phyloP scores from a whole-genome alignment of 2,329 filamentous ascomycete genomes.

The Pseudonectria buxi region DNA sequence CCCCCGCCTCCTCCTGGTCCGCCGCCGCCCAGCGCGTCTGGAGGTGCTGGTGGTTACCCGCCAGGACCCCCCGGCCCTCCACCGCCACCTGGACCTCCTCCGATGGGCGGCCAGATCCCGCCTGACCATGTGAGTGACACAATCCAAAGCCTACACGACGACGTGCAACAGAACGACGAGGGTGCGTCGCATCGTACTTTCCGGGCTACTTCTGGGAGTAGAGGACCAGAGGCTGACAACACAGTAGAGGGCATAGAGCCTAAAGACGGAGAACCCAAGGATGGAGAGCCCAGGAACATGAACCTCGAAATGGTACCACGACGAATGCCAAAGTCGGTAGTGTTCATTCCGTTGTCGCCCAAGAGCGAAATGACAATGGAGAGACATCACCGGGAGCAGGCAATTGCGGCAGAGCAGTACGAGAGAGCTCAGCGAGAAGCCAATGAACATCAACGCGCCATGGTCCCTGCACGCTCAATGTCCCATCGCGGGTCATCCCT shows the following conservation, averaged over 20 bases:
- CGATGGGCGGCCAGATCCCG: conserved; percentile 25
- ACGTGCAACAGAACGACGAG: conserved; percentile 24
- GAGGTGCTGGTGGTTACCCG: conserved; percentile 17
- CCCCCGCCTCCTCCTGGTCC: conserved; percentile 31
- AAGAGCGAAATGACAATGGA: conserved; percentile 40
- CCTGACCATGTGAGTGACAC: conserved; percentile 40
- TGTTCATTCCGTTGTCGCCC: conserved; percentile 44
- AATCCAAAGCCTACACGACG: conserved; percentile 21
- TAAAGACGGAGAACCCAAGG: conserved; percentile 4
- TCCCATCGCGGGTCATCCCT: conserved; percentile 2
- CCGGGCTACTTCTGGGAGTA: conserved; percentile 6
- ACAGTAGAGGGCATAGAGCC: conserved; percentile 25
- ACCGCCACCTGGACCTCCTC: conserved; percentile 27
- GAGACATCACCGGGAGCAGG: conserved; percentile 32
- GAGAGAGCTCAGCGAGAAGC: conserved; percentile 11
- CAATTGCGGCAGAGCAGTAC: conserved; percentile 15
- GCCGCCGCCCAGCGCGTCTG: conserved; percentile 15
- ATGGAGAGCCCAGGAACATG: too few relatives aligned
- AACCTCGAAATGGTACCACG: neutral
- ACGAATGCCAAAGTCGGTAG: conserved; percentile 33
- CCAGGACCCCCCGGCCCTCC: conserved; percentile 24
- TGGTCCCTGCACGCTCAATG: conserved; percentile 11
- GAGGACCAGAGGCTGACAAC: conserved; percentile 14
- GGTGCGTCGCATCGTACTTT: conserved; percentile 31
- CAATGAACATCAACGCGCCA: conserved; percentile 12